Base-by-base conservation (phyloP, 1,284 basidiomycete genomes). In the Moesziomyces antarcticus region DNA sequence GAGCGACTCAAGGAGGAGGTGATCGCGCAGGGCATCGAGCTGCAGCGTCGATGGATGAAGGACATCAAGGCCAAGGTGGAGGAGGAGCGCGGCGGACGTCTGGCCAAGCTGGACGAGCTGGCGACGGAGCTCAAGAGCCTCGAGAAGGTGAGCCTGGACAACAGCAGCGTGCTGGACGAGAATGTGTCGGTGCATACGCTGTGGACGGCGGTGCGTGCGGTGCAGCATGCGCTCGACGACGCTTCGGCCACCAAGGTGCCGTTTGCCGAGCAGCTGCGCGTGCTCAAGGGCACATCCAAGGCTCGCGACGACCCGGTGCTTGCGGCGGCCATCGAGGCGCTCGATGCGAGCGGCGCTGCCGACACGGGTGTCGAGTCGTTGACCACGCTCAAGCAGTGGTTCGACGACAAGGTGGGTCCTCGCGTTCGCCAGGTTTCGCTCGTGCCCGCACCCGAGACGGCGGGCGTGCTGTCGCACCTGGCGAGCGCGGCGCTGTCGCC, bases 11-110 rank as follows among this genome's bases (percentile, higher is more conserved):
- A 92, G 84, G 93, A 97, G 84, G 95, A 97, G 84, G 94, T 99
- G 62, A 89, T 98, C 49, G 91, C 94, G 5, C 95, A 98, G 84
- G 96, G 95, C 22, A 94, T 99, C 77, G 96, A 98, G 86, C 90
- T 98, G 47, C 96, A 99, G 85, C 90, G 94, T 53, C 89, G 93
- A 70, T 99, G 96, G 95, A 92, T 98, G 62, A 90, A 93, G 47
- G 94, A 97, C 58, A 91, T 99, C 88, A 97, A 97, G 86, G 88
- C 93, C 69, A 91, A 91, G 78, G 96, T 99, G 61, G 96, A 99
- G 86, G 90, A 94, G 82, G 97, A 99, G 86, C 93, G 97, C 49
- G 94, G 94, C 24, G 95, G 95, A 20, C 91, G 96, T 66, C 88
- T 99, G 11, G 92, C 94, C 66, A 97, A 94, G 86, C 90, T 99